A percentile compares a stretch with the other conserved stretches of the same genome.
These are phyloP conservation scores for Ustilago cynodontis DNA, from an alignment of 1,284 basidiomycete species.

Conservation along the genomic window DNA sequence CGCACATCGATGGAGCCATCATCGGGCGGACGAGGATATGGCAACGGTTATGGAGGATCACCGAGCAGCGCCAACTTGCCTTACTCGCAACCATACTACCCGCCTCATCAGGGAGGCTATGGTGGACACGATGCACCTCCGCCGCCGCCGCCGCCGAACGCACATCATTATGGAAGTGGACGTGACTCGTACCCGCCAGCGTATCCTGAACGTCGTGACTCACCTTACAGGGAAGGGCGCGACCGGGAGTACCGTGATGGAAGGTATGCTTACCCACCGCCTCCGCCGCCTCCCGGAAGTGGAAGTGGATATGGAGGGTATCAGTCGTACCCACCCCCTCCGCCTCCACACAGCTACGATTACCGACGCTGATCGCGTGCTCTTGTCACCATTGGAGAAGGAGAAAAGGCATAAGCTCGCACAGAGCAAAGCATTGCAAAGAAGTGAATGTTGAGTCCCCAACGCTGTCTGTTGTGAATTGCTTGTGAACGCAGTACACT, in stretches of 20 bases:
- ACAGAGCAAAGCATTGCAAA: conserved; percentile 4
- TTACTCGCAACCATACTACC: conserved; percentile 34
- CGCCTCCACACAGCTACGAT: conserved; percentile 40
- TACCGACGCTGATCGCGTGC: conserved; percentile 37
- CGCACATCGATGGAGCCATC: conserved; percentile 50
- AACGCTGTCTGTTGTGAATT: neutral
- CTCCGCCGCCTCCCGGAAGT: conserved; percentile 33
- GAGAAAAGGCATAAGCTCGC: neutral
- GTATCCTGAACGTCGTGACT: conserved; percentile 40
- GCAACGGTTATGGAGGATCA: conserved; percentile 39
- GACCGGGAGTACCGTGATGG: conserved; percentile 43
- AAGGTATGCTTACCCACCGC: conserved; percentile 44
- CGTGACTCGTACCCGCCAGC: conserved; percentile 35
- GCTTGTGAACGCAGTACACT: too few relatives aligned
- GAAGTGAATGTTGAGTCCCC: neutral
- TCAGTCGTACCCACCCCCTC: conserved; percentile 31
- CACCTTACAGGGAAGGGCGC: conserved; percentile 45
- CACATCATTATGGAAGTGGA: conserved; percentile 29
- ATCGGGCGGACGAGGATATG: conserved; percentile 26
- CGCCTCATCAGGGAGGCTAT: conserved; percentile 17
- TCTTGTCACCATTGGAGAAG: too few relatives aligned
- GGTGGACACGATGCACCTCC: conserved; percentile 18
- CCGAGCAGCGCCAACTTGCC: conserved; percentile 21
- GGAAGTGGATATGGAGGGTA: conserved; percentile 29
- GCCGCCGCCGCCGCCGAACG: conserved; percentile 22